Conservation (phyloP, 2,329 filamentous ascomycete genomes). For the Fusarium irregulare region DNA sequence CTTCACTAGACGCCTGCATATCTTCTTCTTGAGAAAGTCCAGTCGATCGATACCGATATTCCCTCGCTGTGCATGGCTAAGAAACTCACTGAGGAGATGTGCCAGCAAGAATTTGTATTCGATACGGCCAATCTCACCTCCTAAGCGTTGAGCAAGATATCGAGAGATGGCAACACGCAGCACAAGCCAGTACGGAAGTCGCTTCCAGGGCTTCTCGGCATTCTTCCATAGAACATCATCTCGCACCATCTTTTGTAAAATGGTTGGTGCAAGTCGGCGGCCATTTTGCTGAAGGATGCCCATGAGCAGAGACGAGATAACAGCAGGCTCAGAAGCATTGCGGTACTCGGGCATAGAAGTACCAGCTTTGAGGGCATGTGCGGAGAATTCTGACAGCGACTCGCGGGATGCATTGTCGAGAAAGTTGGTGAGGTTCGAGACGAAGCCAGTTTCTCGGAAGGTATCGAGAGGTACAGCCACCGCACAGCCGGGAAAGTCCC, state of each 20-base stretch:
- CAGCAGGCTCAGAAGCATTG: conserved; percentile 66
- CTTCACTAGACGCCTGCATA: conserved; percentile 43
- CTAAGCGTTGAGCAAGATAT: conserved; percentile 56
- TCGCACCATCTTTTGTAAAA: conserved; percentile 67
- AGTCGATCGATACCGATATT: conserved; percentile 31
- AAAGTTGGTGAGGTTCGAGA: conserved; percentile 59
- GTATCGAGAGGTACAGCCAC: conserved; percentile 57
- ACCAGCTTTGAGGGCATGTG: conserved; percentile 64
- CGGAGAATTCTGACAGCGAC: conserved; percentile 64
- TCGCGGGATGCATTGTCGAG: conserved; percentile 68
- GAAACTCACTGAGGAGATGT: conserved; percentile 58
- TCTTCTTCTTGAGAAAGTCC: conserved; percentile 42
- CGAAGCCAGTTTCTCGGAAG: conserved; percentile 42
- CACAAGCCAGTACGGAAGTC: conserved; percentile 71
- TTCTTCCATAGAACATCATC: conserved; percentile 69
- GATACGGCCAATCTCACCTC: conserved; percentile 46
- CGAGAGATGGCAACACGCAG: conserved; percentile 69
- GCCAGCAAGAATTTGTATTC: conserved; percentile 70
- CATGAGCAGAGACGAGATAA: conserved; percentile 71
- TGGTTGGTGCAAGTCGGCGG: conserved; percentile 47
- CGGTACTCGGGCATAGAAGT: conserved; percentile 63
- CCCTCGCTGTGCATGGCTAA: conserved; percentile 52
- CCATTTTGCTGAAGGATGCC: conserved; percentile 70
- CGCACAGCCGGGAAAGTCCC: conserved; percentile 69
- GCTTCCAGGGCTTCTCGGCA: conserved; percentile 68